These are phyloP conservation scores for Scheffersomyces ergatensis DNA, from an alignment of 805 yeast genomes.

Conservation along the genomic window DNA sequence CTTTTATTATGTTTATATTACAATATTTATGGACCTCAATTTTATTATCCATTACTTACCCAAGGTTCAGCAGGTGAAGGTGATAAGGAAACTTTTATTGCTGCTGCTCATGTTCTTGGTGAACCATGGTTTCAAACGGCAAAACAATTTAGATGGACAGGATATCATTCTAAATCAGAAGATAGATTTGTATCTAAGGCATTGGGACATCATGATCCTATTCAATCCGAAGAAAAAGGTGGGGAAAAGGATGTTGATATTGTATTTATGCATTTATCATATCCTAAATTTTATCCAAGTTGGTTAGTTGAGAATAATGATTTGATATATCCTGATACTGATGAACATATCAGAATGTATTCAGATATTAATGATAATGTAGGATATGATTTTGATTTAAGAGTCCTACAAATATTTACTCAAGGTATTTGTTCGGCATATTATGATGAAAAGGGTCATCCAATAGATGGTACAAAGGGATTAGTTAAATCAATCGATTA, in stretches of 20 bases:
- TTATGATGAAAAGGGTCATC: constrained; percentile 22
- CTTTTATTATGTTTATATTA: constrained; percentile 61
- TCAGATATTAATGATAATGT: constrained; percentile 28
- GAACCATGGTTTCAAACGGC: constrained; percentile 51
- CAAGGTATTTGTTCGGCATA: constrained; percentile 38
- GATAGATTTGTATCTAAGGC: constrained; percentile 33
- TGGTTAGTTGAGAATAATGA: constrained; percentile 35
- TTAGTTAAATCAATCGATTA: constrained; percentile 20
- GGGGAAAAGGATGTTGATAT: constrained; percentile 11
- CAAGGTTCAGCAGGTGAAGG: constrained; percentile 81
- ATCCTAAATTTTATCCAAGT: constrained; percentile 46
- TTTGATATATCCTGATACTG: constrained; percentile 28
- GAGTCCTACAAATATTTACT: constrained; percentile 36
- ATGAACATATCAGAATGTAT: constrained; percentile 41
- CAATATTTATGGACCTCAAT: constrained; percentile 62
- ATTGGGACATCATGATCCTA: constrained; percentile 42
- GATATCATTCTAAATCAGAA: constrained; percentile 23
- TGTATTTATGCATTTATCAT: constrained; percentile 57
- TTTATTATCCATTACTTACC: constrained; percentile 64
- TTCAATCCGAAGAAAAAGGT: constrained; percentile 12
- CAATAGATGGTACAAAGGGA: constrained; percentile 20
- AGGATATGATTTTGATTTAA: constrained; percentile 43
- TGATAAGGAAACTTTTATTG: constrained; percentile 73
- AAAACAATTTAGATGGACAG: constrained; percentile 43
- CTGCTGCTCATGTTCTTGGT: constrained; percentile 57